A percentile compares a stretch with the other conserved stretches of the same genome.
Conservation (phyloP, 2,329 filamentous ascomycete species). For the Claviceps spartinae region DNA sequence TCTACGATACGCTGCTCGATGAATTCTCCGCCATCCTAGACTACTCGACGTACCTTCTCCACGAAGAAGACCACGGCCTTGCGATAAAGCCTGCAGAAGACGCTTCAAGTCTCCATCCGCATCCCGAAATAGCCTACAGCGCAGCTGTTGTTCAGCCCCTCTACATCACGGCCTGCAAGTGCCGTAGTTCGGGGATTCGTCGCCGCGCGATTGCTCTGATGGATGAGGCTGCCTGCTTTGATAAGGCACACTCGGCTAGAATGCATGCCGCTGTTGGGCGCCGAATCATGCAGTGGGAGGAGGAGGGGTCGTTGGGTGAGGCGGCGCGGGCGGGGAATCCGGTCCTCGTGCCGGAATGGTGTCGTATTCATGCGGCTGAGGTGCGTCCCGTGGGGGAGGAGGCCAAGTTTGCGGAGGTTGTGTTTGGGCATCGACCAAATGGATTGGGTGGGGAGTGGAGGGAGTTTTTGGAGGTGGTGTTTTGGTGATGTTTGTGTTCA, state of each 20-base stretch:
- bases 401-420: neutral
- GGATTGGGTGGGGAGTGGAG: conserved; percentile 4
- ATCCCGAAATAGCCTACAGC: conserved; percentile 5
- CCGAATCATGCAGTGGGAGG: conserved; percentile 4
- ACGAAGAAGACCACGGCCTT: neutral
- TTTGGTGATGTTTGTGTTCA: neutral
- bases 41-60: neutral
- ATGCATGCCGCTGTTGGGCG: neutral
- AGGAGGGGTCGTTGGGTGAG: conserved; percentile 6
- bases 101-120: neutral
- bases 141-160: conserved; percentile 5
- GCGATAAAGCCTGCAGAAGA: neutral
- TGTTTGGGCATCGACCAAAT: conserved; percentile 1
- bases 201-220: conserved; percentile 7
- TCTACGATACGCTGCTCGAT: conserved; percentile 4
- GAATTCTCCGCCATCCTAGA: conserved; percentile 7
- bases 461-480: conserved; percentile 1
- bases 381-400: neutral
- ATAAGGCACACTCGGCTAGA: neutral
- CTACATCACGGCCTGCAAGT: conserved; percentile 8
- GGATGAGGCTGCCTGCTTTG: conserved; percentile 1
- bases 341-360: conserved; percentile 5
- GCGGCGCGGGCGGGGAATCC: neutral
- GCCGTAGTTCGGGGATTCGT: conserved; percentile 6
- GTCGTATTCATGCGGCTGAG: conserved; percentile 3